Evolutionary conservation across 1,139 yeast species (phyloP).

Genomic region (Meyerozyma athensensis): DNA sequence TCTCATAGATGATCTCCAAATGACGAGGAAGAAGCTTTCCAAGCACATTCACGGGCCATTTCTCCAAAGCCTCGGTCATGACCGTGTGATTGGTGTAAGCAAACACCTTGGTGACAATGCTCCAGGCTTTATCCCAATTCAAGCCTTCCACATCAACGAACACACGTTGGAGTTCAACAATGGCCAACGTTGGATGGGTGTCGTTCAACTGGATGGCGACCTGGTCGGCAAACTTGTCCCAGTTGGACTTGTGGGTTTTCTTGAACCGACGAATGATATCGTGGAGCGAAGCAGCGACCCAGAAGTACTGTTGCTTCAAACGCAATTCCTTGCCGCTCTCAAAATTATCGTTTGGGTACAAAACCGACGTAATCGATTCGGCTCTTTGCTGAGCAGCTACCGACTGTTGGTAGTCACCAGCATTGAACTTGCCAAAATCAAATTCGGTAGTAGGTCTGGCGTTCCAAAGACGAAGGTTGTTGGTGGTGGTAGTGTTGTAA

Average conservation of each 20-base stretch:
- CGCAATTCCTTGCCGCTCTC: slow-evolving; percentile 88
- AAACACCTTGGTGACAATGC: slow-evolving; percentile 71
- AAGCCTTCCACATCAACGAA: slow-evolving; percentile 79
- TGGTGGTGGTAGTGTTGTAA: slow-evolving; percentile 75
- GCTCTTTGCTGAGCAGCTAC: slow-evolving; percentile 84
- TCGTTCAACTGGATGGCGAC: slow-evolving; percentile 92
- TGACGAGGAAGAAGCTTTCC: slow-evolving; percentile 85
- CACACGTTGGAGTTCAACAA: slow-evolving; percentile 85
- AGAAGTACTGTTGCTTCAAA: slow-evolving; percentile 91
- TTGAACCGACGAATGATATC: slow-evolving; percentile 90
- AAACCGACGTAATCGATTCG: slow-evolving; percentile 85
- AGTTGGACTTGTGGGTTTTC: slow-evolving; percentile 63
- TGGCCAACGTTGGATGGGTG: slow-evolving; percentile 90
- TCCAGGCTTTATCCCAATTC: slow-evolving; percentile 84
- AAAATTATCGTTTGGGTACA: slow-evolving; percentile 91
- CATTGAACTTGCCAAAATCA: slow-evolving; percentile 86
- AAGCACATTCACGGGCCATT: slow-evolving; percentile 86
- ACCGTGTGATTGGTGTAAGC: slow-evolving; percentile 96
- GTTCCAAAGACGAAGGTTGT: slow-evolving; percentile 87
- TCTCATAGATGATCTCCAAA: slow-evolving; percentile 83
- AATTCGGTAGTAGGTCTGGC: slow-evolving; percentile 88
- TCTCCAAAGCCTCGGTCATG: slow-evolving; percentile 90
- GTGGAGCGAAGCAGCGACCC: slow-evolving; percentile 93
- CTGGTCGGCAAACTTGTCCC: slow-evolving; percentile 81
- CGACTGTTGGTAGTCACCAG: slow-evolving; percentile 86